Evolutionary conservation across 768 basidiomycete genomes (phyloP), one percentile per base, ranked within the genome.

Genomic region (Mycena sanguinolenta): DNA sequence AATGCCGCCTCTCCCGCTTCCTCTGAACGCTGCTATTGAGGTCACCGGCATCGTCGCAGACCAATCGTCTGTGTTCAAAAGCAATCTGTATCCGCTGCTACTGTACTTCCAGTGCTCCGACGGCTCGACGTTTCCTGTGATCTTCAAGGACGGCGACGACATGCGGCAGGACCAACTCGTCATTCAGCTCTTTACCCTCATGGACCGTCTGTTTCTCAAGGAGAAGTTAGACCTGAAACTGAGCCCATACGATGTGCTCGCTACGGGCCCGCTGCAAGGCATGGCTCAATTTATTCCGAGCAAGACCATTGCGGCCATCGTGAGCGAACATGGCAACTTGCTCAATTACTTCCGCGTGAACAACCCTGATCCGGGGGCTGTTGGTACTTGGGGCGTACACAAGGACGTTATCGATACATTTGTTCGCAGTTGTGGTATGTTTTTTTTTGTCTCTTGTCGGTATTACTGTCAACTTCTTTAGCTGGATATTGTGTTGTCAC

Each of bases 91-190:
- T 75, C 98, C 98, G 0, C 86, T 99, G 61, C 85, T 97, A 23
- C 85, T 99, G 21, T 95, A 93, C 79, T 97, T 99, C 80, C 92
- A 95, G 74, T 93, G 94, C 74, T 84, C 90, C 13, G 93, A 95
- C 65, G 92, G 94, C 13, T 87, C 90, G 19, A 94, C 96, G 77
- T 99, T 93, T 79, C 94, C 97, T 0, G 89, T 98, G 60, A 99
- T 99, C 69, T 98, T 99, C 87, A 99, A 99, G 81, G 97, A 98
- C 74, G 98, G 98, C 17, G 98, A 99, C 77, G 98, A 99, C 77
- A 92, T 99, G 87, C 91, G 98, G 25, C 98, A 99, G 80, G 98
- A 99, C 78, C 98, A 99, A 79, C 89, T 99, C 42, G 97, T 99
- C 30, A 93, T 99, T 58, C 98, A 99, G 80, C 86, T 99, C n/a